Evolutionary conservation across 306 rosid species (phyloP).

Genomic region (Acacia acuminata): DNA sequence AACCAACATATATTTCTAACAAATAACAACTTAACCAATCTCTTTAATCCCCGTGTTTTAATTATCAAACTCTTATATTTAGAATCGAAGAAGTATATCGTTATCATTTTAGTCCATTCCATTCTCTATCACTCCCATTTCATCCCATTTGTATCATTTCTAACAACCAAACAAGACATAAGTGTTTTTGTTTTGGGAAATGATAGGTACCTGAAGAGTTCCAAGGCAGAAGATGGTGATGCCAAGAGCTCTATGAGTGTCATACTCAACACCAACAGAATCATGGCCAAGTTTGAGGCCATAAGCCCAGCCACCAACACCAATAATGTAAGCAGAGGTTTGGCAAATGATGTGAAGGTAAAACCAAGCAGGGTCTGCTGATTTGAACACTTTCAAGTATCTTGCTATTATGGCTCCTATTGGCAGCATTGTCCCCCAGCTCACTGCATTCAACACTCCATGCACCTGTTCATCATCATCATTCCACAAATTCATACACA

Average conservation of each 20-base stretch:
- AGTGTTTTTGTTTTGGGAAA: not conserved
- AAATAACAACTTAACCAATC: too few species aligned
- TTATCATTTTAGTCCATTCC: not conserved
- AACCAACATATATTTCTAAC: too few species aligned
- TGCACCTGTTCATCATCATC: conserved; percentile 48
- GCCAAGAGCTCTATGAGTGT: conserved; percentile 59
- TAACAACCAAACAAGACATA: not conserved
- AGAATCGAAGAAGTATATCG: too few species aligned
- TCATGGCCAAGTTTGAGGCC: conserved; percentile 83
- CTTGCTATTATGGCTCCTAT: conserved; percentile 73
- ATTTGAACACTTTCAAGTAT: conserved; percentile 75
- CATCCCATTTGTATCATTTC: not conserved
- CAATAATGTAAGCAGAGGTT: conserved; percentile 73
- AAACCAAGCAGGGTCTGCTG: conserved; percentile 92
- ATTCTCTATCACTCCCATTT: too few species aligned
- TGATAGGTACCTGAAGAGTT: conserved; percentile 68
- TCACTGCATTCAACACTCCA: conserved; percentile 70
- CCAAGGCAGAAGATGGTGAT: conserved; percentile 62
- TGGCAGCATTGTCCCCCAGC: conserved; percentile 88
- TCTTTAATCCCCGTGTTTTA: too few species aligned
- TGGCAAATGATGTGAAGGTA: conserved; percentile 85
- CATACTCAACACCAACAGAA: conserved; percentile 33
- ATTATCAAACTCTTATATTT: too few species aligned
- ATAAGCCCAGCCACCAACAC: conserved; percentile 80
- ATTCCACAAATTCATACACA: not conserved